Base-by-base conservation (phyloP, 228 moss, liverwort and hornwort genomes). In the Sphagnum magellanicum region DNA sequence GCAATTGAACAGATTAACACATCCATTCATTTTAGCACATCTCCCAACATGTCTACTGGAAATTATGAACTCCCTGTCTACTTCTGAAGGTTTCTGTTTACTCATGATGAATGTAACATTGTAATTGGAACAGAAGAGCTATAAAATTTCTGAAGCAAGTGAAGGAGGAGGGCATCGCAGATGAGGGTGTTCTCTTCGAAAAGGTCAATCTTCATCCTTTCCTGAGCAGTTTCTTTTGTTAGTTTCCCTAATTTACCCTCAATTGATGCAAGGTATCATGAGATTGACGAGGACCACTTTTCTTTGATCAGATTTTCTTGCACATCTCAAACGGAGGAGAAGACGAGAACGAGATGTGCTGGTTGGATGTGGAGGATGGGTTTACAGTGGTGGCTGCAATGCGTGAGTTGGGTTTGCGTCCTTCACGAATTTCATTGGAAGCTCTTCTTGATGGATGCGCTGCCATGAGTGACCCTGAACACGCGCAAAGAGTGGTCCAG, bases 351-450 rank as follows among this genome's bases (percentile, higher is more conserved):
- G 84, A 81, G 71, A 79, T 78, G 74, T 71, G 82, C 53, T 75
- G 77, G 67, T 71, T 80, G 57, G 82, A 83, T 66, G 74, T 84
- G 8, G 76, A 77, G 50, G 88, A 84, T 75, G 86, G 88, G 5
- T 84, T 93, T 77, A 67, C 83, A 50, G 77, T 87, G 48, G 76
- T 92, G 16, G 71, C 75, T 61, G 81, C 86, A 12, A 79, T 90
- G 79, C 79, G 86, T 55, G 81, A 79, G 67, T 73, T 88, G 81
- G 90, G 82, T 14, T 71, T 85, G 71, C 88, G 79, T 64, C 92
- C 88, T n/a, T 90, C 92, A 49, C 90, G 90, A 61, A 82, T 93
- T 69, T 76, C 87, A 58, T 69, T 88, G 52, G 87, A 93, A 73
- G 82, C 88, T 58, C 84, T 90, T 65, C 83, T 93, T 67, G 88